These are phyloP conservation scores for Serpula lacrymans DNA, from an alignment of 768 basidiomycete species.

Conservation along the genomic window DNA sequence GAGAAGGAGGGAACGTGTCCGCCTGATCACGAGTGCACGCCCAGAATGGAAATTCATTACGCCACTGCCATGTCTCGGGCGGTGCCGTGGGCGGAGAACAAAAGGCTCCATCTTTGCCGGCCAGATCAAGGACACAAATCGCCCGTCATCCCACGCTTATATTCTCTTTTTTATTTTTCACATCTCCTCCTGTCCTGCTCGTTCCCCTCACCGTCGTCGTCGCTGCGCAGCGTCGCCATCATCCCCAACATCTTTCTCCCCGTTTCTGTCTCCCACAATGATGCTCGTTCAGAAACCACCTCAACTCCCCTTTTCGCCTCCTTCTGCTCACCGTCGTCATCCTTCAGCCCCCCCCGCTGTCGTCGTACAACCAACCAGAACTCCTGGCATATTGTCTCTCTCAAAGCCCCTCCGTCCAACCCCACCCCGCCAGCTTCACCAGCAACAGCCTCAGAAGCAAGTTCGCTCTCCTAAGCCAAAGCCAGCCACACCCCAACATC, in stretches of 20 bases:
- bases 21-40: constrained; percentile 13
- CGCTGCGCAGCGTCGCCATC: constrained; percentile 9
- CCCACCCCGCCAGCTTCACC: constrained; percentile 32
- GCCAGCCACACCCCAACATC: constrained; percentile 17
- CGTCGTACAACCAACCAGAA: constrained; percentile 68
- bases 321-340: constrained; percentile 52
- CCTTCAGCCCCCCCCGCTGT: constrained; percentile 69
- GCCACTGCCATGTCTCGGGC: constrained; percentile 15
- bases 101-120: constrained; percentile 22
- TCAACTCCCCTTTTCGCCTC: constrained; percentile 20
- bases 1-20: no score
- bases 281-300: constrained; percentile 40
- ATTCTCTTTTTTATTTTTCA: constrained; percentile 22
- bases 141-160: constrained; percentile 24
- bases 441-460: constrained; percentile 32
- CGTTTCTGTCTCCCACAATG: constrained; percentile 26
- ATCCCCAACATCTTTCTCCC: constrained; percentile 1
- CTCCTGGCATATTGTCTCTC: constrained; percentile 69
- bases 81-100: constrained; percentile 31
- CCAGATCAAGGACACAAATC: constrained; percentile 19
- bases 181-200: constrained; percentile 5
- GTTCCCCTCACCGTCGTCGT: constrained; percentile 5
- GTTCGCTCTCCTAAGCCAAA: constrained; percentile 37
- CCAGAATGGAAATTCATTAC: constrained; percentile 18
- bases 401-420: constrained; percentile 49